Base-by-base conservation (phyloP, 192 early-diverging fungal genomes). In the Ambispora gerdemannii region DNA sequence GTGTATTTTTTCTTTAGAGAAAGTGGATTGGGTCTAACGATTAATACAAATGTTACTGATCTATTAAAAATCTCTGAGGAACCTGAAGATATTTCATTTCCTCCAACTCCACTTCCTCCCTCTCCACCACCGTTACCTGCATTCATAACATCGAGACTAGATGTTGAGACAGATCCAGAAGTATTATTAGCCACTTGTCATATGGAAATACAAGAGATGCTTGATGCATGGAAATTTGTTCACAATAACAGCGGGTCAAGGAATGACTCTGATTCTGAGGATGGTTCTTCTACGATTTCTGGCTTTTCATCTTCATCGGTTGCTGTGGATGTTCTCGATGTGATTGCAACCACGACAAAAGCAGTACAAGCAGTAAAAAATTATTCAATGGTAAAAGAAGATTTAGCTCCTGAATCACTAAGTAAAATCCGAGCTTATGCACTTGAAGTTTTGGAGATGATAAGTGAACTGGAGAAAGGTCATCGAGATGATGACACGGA, bases 271-370 rank as follows among this genome's bases (percentile, higher is more conserved):
- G 64, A 76, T 36, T 35, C 61, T 17, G 72, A 69, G 27, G 75
- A 71, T 27, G n/a, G n/a, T n/a, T n/a, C n/a, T n/a, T n/a, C n/a
- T n/a, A n/a, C n/a, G n/a, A n/a, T n/a, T n/a, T n/a, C n/a, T n/a
- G n/a, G n/a, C n/a, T n/a, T n/a, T n/a, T n/a, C n/a, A n/a, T n/a
- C n/a, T n/a, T 63, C 73, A 8, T 74, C 78, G 13, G 61, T 77
- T 15, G 70, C 74, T 28, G 52, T 84, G 17, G 78, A 84, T 30
- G 61, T 84, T 20, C 32, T 86, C 31, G 75, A 78, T 3, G 65
- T 84, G 19, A 65, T 86, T 0, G 73, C 81, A 19, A 75, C 81
- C 4, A 79, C 80, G 0, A 86, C 84, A 28, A 84, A 82, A 63
- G 77, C 79, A 52, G 64, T 86, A 1, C 71, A 78, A 22, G 78